Percentiles rank a stretch among this genome's conserved stretches.
These are phyloP conservation scores for Nakaseomyces uthaithaninus DNA, from an alignment of 1,139 yeast species.

Conservation along the genomic window DNA sequence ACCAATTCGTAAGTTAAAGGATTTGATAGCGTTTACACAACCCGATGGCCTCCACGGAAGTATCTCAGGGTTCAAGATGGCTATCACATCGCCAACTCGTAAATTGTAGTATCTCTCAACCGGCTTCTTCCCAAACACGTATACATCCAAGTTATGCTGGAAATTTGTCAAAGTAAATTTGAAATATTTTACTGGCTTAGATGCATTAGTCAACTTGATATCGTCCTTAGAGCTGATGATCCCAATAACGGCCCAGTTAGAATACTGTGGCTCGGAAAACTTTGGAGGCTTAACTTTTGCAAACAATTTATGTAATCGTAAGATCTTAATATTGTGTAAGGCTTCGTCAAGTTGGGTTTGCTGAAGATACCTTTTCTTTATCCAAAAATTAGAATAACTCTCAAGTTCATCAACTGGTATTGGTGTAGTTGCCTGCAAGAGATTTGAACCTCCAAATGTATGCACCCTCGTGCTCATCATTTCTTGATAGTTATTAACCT, in stretches of 20 bases:
- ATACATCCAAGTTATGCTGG: conserved; percentile 46
- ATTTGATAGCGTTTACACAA: conserved; percentile 27
- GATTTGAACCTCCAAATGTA: conserved; percentile 28
- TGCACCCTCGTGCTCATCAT: conserved; percentile 33
- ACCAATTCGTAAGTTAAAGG: conserved; percentile 56
- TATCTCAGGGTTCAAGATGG: conserved; percentile 66
- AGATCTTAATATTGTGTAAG: conserved; percentile 42
- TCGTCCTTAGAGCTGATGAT: conserved; percentile 52
- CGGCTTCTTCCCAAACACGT: conserved; percentile 55
- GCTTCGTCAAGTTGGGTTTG: conserved; percentile 31
- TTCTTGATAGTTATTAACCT: conserved; percentile 17
- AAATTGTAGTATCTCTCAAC: conserved; percentile 66
- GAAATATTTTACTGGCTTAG: conserved; percentile 45
- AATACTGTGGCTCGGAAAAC: conserved; percentile 57
- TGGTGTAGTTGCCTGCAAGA: conserved; percentile 20
- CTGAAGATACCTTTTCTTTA: conserved; percentile 43
- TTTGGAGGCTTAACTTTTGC: conserved; percentile 64
- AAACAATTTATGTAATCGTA: conserved; percentile 49
- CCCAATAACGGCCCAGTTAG: conserved; percentile 73
- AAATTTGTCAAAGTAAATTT: conserved; percentile 64
- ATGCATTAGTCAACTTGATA: conserved; percentile 40
- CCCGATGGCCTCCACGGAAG: conserved; percentile 35
- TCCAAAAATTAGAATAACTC: conserved; percentile 32
- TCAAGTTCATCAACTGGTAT: conserved; percentile 32
- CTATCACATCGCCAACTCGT: conserved; percentile 64